Evolutionary conservation across 2,329 filamentous ascomycete species (phyloP), one percentile per base, ranked within the genome.

Genomic region (Tolypocladium endophyticum): DNA sequence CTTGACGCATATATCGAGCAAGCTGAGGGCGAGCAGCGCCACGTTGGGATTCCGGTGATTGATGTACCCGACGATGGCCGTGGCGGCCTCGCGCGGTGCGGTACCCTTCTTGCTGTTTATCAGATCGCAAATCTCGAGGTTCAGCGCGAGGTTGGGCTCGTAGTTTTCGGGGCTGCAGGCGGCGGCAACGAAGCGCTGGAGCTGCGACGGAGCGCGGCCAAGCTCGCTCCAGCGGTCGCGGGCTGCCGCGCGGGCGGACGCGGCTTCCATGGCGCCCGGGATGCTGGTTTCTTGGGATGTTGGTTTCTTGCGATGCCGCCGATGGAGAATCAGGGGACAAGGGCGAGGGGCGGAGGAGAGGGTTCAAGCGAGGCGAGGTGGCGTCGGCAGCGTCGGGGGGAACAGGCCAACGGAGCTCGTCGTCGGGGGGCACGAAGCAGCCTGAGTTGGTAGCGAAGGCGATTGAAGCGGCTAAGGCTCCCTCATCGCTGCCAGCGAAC

Each of bases 1-100:
- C 81, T 99, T 99, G 75, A 97, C 94, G 75, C 94, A 97, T 64
- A 97, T 97, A 73, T 99, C 94, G 71, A 99, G 89, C 66, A 99
- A 85, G 77, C 87, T 87, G 70, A 97, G 82, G 61, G 94, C 93
- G 61, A 97, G 83, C 65, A 99, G 79, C 62, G 92, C 89, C 66
- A 99, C 91, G 74, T 96, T 97, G 62, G 92, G 89, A 73, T 97
- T 99, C 73, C 94, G 90, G 75, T 96, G 91, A 77, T 99, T 99
- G 80, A 97, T 87, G 71, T 92, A 92, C 76, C 89, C 88, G 68
- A 97, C 93, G 65, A 97, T 96, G 64, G 92, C 86, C 64, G 95
- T 86, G 62, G 93, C 93, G 56, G 93, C 92, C 82, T 99, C 94
- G 71, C 94, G 90, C 64, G 94, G 94, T 77, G 92, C 88, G 74